A percentile compares a stretch with the other conserved stretches of the same genome.
Evolutionary conservation across 108 stramenopile species (phyloP).

Genomic region (Schizochytrium sp.): DNA sequence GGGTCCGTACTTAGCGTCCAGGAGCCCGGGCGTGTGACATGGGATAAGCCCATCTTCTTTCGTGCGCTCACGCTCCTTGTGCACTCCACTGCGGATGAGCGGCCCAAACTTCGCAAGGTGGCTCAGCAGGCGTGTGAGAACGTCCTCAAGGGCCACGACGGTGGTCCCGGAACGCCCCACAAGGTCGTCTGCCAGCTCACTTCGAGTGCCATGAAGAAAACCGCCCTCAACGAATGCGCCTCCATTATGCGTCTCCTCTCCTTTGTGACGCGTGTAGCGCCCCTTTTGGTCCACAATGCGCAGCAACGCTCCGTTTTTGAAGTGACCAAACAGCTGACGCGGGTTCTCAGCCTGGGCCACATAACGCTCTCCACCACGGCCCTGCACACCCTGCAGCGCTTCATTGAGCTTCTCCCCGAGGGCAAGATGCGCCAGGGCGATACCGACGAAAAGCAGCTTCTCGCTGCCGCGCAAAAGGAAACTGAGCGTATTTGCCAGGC

Average conservation of each 20-base stretch:
- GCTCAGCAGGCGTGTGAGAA: background rate
- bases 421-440: background rate
- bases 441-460: background rate
- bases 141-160: background rate
- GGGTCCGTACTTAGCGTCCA: background rate
- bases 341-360: background rate
- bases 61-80: background rate
- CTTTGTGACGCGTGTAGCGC: background rate
- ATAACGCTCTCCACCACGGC: background rate
- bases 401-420: background rate
- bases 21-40: background rate
- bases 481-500: background rate
- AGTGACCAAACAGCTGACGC: background rate
- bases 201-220: background rate
- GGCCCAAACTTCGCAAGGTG: background rate
- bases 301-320: background rate
- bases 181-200: background rate
- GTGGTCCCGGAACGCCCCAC: background rate
- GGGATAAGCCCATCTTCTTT: background rate
- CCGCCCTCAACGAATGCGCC: background rate
- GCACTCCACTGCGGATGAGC: background rate
- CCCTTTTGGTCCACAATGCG: background rate
- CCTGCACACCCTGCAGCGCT: background rate
- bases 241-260: background rate
- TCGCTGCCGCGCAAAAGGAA: background rate